Conservation (phyloP, 495 filamentous ascomycete species). For the Hyaloscypha bicolor region DNA sequence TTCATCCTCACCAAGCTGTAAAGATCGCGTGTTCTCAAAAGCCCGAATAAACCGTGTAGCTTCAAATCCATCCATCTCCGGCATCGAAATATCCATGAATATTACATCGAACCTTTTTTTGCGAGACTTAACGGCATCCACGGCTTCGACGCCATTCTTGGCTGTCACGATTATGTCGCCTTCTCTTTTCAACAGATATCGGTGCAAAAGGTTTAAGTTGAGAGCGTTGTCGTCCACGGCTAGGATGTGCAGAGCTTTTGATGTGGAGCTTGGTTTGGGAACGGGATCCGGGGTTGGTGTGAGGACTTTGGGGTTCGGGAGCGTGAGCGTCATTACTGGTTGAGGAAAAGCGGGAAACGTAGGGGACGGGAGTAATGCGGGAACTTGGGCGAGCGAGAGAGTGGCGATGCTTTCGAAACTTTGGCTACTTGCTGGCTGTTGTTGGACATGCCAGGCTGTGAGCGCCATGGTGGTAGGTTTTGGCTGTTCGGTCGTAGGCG, state of each 20-base stretch:
- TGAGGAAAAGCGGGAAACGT: background rate
- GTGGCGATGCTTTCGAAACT: background rate
- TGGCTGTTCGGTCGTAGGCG: background rate
- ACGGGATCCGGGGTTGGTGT: background rate
- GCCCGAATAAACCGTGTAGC: slow-evolving; percentile 63
- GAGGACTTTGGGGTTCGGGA: background rate
- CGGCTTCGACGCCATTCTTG: slow-evolving; percentile 26
- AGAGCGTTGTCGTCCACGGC: slow-evolving; percentile 73
- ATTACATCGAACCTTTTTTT: slow-evolving; percentile 25
- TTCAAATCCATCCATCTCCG: slow-evolving; percentile 68
- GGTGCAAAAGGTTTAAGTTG: slow-evolving; percentile 68
- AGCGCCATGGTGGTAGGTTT: no score
- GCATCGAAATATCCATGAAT: slow-evolving; percentile 65
- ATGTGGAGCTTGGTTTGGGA: background rate
- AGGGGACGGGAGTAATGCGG: background rate
- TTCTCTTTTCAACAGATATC: slow-evolving; percentile 50
- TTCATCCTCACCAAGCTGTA: background rate
- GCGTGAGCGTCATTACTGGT: background rate
- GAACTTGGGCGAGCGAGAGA: background rate
- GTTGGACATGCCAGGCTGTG: background rate
- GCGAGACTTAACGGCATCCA: slow-evolving; percentile 19
- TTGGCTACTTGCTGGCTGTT: background rate
- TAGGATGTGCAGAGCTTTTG: slow-evolving; percentile 15
- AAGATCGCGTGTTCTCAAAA: slow-evolving; percentile 45
- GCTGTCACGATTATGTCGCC: slow-evolving; percentile 26